Conservation (phyloP, 192 early-diverging fungal genomes). For the Geosiphon pyriformis region DNA sequence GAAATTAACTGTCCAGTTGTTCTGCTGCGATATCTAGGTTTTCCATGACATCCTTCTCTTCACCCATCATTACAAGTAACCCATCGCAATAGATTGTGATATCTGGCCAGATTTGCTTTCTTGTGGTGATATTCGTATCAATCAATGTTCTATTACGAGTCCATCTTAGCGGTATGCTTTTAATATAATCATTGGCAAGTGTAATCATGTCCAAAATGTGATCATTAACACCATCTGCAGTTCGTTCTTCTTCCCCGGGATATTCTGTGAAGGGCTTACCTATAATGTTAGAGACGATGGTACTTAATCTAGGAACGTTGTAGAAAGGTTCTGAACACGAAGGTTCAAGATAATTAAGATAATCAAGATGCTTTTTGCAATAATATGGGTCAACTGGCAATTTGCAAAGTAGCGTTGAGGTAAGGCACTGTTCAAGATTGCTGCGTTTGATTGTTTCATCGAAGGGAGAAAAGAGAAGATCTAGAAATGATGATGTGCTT, state of each 20-base stretch:
- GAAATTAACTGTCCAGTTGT: not conserved
- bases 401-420: not conserved
- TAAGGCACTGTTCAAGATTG: not conserved
- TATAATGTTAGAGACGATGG: too few relatives aligned
- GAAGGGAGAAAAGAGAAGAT: not conserved
- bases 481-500: not conserved
- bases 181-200: too few relatives aligned
- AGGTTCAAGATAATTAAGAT: not conserved
- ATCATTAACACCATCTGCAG: too few relatives aligned
- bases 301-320: too few relatives aligned
- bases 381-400: not conserved
- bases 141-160: not conserved
- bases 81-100: not conserved
- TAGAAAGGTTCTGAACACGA: not conserved
- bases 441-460: not conserved
- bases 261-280: too few relatives aligned
- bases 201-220: too few relatives aligned
- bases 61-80: constrained; percentile 6
- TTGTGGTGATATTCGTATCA: not conserved
- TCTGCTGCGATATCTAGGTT: not conserved
- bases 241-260: too few relatives aligned
- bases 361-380: not conserved
- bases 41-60: not conserved
- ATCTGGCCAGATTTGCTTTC: not conserved
- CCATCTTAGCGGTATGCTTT: not conserved